A percentile compares a stretch with the other conserved stretches of the same genome.
phyloP scores from a whole-genome alignment of 768 basidiomycete genomes.

The Boletus rex-veris region DNA sequence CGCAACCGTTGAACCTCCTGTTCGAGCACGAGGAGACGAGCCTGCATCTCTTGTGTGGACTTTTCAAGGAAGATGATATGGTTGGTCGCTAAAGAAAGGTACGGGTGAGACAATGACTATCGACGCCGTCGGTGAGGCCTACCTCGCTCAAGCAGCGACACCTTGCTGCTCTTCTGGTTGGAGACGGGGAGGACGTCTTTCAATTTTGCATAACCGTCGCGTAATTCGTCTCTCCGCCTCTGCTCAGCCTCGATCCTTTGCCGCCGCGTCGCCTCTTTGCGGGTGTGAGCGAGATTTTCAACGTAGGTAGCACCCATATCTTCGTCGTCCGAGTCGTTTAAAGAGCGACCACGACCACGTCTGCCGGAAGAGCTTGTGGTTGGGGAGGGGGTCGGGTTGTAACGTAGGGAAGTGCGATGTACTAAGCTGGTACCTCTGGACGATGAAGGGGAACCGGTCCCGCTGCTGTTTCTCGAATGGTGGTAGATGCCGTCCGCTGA shows the following conservation, averaged over 20 bases:
- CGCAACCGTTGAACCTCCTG: constrained; percentile 68
- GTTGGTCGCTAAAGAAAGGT: constrained; percentile 57
- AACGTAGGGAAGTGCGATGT: constrained; percentile 65
- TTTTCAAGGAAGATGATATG: constrained; percentile 74
- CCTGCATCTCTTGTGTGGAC: constrained; percentile 66
- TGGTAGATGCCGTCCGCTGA: constrained; percentile 81
- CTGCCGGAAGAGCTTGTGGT: constrained; percentile 66
- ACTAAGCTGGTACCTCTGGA: constrained; percentile 75
- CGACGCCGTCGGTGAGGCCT: constrained; percentile 22
- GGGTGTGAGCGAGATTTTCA: constrained; percentile 69
- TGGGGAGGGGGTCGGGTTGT: constrained; percentile 81
- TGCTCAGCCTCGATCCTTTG: constrained; percentile 91
- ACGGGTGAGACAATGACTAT: constrained; percentile 10
- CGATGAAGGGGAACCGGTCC: constrained; percentile 72
- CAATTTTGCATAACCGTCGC: constrained; percentile 85
- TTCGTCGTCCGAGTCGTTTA: constrained; percentile 75
- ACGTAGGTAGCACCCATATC: constrained; percentile 64
- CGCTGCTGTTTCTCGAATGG: constrained; percentile 68
- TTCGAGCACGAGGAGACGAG: constrained; percentile 62
- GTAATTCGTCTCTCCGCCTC: constrained; percentile 80
- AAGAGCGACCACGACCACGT: constrained; percentile 61
- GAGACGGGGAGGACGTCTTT: constrained; percentile 84
- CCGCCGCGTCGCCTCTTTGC: constrained; percentile 80
- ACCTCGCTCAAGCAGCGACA: constrained; percentile 87
- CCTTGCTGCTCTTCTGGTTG: constrained; percentile 90